Evolutionary conservation across 495 filamentous ascomycete genomes (phyloP), one percentile per base, ranked within the genome.

Genomic region (Jackrogersella minutella): DNA sequence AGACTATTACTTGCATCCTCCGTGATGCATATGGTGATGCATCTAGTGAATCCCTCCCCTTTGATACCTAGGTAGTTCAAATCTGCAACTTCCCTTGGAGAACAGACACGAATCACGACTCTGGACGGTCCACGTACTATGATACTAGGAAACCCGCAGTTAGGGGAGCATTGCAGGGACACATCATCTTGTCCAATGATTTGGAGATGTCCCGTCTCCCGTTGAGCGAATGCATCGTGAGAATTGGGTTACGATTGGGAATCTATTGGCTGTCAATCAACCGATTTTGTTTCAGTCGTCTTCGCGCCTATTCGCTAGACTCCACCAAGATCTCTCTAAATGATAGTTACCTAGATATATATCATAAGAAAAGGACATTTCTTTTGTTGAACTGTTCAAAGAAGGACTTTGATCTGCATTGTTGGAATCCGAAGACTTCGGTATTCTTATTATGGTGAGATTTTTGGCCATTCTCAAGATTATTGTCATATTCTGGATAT

Each of bases 151-250:
- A 65, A 69, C 70, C 58, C 47, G 56, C 44, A 56, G 40, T 37
- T 62, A 70, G 62, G 58, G 52, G 70, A 70, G 72, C 72, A n/a
- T n/a, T 68, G 70, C 74, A 75, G 51, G 58, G 43, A 54, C 26
- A 70, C 47, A 55, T 61, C 49, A 57, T 28, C 40, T 57, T 43
- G 33, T 65, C 66, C 66, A 69, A 69, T 69, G 44, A 58, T 51
- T 65, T 30, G 22, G 36, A 21, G 34, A 41, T 24, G 40, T 41
- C 8, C 11, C 26, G n/a, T 61, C 30, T 64, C 21, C 19, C n/a
- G 50, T 60, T 53, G 44, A 51, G 66, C 61, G 51, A 65, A 69
- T 64, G 30, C 52, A 69, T 64, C 44, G 36, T 4, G 66, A 69
- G 61, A 69, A 69, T 69, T 69, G 51, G 61, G 14, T 53, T 60